Evolutionary conservation across 2,329 filamentous ascomycete genomes (phyloP).

Genomic region (Verticillium longisporum): DNA sequence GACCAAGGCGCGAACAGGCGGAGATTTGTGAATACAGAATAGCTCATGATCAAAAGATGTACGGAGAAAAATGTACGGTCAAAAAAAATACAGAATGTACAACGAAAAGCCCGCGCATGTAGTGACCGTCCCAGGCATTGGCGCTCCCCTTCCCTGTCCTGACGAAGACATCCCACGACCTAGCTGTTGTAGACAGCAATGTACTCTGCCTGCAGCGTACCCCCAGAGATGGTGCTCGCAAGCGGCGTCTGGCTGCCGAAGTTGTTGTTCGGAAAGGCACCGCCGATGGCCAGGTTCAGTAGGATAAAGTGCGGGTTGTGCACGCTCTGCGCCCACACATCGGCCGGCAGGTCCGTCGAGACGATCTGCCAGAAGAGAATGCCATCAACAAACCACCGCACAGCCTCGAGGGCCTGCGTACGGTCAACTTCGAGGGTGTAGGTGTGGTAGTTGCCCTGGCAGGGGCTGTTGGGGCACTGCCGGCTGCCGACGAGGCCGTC

Average conservation of each 20-base stretch:
- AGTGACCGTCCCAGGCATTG: no score
- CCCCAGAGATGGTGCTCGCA: conserved; percentile 10
- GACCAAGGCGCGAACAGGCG: no score
- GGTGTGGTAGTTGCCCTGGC: conserved; percentile 24
- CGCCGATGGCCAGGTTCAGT: conserved; percentile 32
- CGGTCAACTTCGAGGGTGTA: conserved; percentile 26
- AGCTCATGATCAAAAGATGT: no score
- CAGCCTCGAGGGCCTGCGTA: conserved; percentile 19
- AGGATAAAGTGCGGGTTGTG: conserved; percentile 25
- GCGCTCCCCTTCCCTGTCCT: no score
- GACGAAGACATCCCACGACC: not conserved
- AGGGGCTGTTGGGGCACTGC: conserved; percentile 10
- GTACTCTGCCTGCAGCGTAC: conserved; percentile 11
- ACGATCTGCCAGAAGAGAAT: conserved; percentile 17
- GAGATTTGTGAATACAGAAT: no score
- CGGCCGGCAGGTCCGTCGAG: conserved; percentile 17
- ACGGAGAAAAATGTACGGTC: not conserved
- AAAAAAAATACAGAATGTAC: not conserved
- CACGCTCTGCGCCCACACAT: conserved; percentile 23
- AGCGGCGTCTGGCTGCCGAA: conserved; percentile 5
- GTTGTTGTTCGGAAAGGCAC: conserved; percentile 21
- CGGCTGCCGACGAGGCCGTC: conserved; percentile 20
- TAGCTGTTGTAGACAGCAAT: conserved; percentile 13
- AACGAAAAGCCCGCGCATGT: not conserved
- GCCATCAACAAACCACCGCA: conserved; percentile 29